Evolutionary conservation across 495 filamentous ascomycete species (phyloP), one percentile per base, ranked within the genome.

Genomic region (Penicillium chermesinum): DNA sequence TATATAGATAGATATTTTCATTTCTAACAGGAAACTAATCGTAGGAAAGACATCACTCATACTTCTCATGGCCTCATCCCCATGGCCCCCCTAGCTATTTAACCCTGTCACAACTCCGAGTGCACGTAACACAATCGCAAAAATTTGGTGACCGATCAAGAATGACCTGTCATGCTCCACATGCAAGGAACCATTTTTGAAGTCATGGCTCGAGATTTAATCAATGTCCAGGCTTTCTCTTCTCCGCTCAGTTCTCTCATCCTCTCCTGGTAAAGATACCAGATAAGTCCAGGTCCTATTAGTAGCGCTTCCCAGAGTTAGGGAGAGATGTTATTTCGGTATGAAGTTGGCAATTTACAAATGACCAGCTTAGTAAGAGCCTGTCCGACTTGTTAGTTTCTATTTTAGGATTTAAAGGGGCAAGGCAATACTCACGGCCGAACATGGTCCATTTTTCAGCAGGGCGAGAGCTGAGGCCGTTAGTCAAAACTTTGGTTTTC

Each of bases 401-500:
- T 18, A 18, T 40, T 2, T 49, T 15, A 2, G 30, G 7, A n/a
- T 32, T 18, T 12, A 13, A n/a, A 14, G 25, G 10, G 16, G 18
- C 27, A 13, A 18, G 6, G 3, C 1, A 2, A 16, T 32, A 55
- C 53, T 48, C 48, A 73, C 89, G 77, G 46, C 89, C 89, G 66
- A 93, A 95, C 82, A 93, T 84, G 65, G 83, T 83, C 83, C 87
- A 95, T 50, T 84, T 75, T 77, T 89, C 80, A 17, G 89, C 89
- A 10, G 78, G 49, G 7, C 73, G 25, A 30, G 25, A 30, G 25
- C 25, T 30, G 25, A 5, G 25, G 25, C 25, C 10, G 25, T 30
- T 30, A 30, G 25, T 30, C 25, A 30, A 30, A 30, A 10, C 10
- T 5, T 30, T 5, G 10, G n/a, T n/a, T 10, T 4, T 5, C 25